These are phyloP conservation scores for Clavulina sp. DNA, from an alignment of 768 basidiomycete species.

Conservation along the genomic window DNA sequence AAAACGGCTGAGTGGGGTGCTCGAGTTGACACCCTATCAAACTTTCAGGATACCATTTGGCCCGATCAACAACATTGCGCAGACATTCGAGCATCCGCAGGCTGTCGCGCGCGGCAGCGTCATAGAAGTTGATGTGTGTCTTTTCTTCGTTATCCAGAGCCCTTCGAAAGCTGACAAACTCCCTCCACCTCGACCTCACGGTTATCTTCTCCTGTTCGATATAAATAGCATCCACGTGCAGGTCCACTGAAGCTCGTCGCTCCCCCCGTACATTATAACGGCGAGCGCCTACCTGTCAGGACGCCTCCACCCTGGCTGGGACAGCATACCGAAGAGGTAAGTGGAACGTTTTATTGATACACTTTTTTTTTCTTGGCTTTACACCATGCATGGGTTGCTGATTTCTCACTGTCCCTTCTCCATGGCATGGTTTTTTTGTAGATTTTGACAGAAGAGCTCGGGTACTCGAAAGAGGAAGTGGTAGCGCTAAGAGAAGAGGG, in stretches of 20 bases:
- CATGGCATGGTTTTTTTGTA: neutral
- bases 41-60: conserved; percentile 54
- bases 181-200: neutral
- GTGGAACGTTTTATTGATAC: conserved; percentile 6
- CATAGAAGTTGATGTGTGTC: conserved; percentile 58
- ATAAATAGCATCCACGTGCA: conserved; percentile 43
- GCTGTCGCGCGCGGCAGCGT: conserved; percentile 59
- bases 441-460: neutral
- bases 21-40: neutral
- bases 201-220: neutral
- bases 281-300: conserved; percentile 52
- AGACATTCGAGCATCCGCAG: conserved; percentile 82
- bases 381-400: neutral
- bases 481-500: neutral
- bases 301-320: conserved; percentile 78
- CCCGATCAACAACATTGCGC: conserved; percentile 80
- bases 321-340: conserved; percentile 64
- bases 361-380: conserved; percentile 5
- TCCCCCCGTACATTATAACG: conserved; percentile 69
- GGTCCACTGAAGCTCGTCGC: conserved; percentile 65
- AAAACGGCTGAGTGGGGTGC: neutral
- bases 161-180: neutral
- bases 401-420: neutral
- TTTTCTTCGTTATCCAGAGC: neutral
- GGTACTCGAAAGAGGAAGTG: neutral